Conservation (phyloP, 192 early-diverging fungal genomes). For the Backusella westeae region DNA sequence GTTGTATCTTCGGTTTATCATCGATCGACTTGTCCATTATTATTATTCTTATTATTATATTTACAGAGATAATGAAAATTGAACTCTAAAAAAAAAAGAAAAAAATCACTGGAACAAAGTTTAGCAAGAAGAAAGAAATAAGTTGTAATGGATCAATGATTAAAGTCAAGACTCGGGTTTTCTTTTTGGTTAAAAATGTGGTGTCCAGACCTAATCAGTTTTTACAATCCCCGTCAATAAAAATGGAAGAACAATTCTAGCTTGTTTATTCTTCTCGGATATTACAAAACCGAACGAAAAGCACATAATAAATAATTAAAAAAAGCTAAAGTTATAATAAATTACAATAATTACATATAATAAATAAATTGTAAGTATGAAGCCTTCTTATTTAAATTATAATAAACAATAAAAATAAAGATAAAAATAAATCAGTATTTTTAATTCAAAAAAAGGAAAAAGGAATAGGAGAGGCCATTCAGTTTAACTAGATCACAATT, state of each 20-base stretch:
- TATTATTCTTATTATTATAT: background rate
- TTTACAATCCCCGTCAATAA: conserved; percentile 8
- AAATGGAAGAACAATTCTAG: background rate
- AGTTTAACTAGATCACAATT: conserved; percentile 8
- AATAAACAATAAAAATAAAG: background rate
- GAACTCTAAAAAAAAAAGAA: background rate
- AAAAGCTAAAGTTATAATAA: background rate
- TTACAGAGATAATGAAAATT: background rate
- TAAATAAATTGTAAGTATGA: background rate
- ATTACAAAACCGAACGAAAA: background rate
- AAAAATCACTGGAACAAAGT: background rate
- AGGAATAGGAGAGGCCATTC: background rate
- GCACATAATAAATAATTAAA: background rate
- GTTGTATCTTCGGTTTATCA: background rate
- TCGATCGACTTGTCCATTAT: background rate
- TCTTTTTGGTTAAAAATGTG: background rate
- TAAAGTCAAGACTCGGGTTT: conserved; percentile 2
- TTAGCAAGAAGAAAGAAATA: background rate
- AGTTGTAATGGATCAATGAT: background rate
- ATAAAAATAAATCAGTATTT: background rate
- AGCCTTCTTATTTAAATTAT: background rate
- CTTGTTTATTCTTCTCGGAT: background rate
- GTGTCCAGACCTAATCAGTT: background rate
- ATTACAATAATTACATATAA: background rate
- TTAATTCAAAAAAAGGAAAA: background rate